Percentiles rank a stretch among this genome's conserved stretches.
phyloP scores from a whole-genome alignment of 768 basidiomycete genomes.

The Cyclocybe aegerita region DNA sequence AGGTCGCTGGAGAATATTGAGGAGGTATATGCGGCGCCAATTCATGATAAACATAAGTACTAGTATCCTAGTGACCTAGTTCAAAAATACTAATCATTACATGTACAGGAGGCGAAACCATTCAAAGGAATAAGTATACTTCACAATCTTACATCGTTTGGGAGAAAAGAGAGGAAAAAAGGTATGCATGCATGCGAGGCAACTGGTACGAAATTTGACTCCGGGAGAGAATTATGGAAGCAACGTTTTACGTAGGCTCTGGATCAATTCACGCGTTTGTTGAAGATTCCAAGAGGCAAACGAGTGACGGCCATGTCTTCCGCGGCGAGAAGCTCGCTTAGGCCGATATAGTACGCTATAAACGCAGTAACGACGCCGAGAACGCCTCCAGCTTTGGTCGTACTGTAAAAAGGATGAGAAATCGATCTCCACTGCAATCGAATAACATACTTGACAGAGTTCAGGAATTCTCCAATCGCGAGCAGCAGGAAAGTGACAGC shows the following conservation, averaged over 20 bases:
- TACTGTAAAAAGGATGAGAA: constrained; percentile 15
- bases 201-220: not conserved
- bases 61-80: no score
- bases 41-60: no score
- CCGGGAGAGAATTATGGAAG: not conserved
- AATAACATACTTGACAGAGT: constrained; percentile 25
- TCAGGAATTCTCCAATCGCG: constrained; percentile 37
- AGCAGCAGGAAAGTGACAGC: constrained; percentile 41
- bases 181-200: no score
- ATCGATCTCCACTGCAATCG: not conserved
- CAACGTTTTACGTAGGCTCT: not conserved
- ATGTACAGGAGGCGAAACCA: no score
- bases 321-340: constrained; percentile 40
- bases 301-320: constrained; percentile 37
- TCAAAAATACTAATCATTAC: no score
- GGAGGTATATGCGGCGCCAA: no score
- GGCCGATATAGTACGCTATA: constrained; percentile 47
- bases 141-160: no score
- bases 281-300: constrained; percentile 44
- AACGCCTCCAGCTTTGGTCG: constrained; percentile 42
- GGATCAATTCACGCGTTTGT: constrained; percentile 21
- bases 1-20: no score
- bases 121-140: no score
- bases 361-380: constrained; percentile 45
- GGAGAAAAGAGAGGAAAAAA: no score